These are phyloP conservation scores for Atractiella rhizophila DNA, from an alignment of 768 basidiomycete species.

Conservation along the genomic window DNA sequence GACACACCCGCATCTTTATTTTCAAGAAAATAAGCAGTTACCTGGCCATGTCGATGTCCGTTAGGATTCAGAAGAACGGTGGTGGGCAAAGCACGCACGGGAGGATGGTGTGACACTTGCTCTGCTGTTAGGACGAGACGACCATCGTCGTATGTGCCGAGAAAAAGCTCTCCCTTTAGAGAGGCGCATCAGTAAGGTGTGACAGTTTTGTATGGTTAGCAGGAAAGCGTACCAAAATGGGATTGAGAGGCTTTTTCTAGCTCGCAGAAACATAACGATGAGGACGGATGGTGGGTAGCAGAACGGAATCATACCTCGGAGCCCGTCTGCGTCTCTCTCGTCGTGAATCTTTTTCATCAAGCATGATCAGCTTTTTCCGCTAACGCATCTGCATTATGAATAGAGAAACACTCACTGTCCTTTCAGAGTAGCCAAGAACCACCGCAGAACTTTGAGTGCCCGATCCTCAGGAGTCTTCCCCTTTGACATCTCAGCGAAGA, in stretches of 20 bases:
- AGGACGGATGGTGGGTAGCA: no score
- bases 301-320: no score
- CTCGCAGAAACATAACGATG: no score
- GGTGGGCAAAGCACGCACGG: conserved; percentile 29
- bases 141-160: conserved; percentile 14
- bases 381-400: neutral
- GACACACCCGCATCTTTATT: conserved; percentile 51
- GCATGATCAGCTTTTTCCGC: neutral
- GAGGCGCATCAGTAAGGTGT: neutral
- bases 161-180: conserved; percentile 15
- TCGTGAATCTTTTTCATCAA: conserved; percentile 33
- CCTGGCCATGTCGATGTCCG: neutral
- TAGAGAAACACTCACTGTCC: neutral
- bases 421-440: conserved; percentile 93
- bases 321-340: conserved; percentile 80
- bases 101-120: conserved; percentile 62
- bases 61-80: conserved; percentile 13
- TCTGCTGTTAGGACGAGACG: conserved; percentile 10
- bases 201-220: neutral
- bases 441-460: conserved; percentile 54
- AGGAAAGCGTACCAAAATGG: conserved; percentile 45
- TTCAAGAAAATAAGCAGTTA: conserved; percentile 31
- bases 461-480: conserved; percentile 48
- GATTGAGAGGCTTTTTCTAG: conserved; percentile 98
- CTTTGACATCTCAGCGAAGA: conserved; percentile 65